Evolutionary conservation across 768 basidiomycete species (phyloP), one percentile per base, ranked within the genome.

Genomic region (Mycena galericulata): DNA sequence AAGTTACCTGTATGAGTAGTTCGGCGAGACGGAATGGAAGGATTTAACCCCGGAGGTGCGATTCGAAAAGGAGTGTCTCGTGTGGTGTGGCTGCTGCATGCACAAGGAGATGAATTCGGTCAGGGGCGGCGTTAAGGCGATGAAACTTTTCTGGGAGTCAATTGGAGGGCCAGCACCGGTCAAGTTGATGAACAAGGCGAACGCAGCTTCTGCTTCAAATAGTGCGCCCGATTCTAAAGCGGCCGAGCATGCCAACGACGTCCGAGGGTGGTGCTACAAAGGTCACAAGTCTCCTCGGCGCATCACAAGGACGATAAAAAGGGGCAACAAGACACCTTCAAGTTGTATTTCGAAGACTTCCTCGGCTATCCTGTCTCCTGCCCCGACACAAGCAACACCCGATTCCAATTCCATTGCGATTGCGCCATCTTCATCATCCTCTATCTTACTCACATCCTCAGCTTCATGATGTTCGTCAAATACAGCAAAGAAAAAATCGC

Each of bases 371-470:
- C 32, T 1, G 26, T 77, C 5, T 36, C 55, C 49, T 84, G 76
- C 55, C 80, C 82, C 0, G 79, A 81, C 55, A 79, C 77, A 0
- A 79, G 76, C 67, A 83, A 82, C 62, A 83, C 74, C 0, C 76
- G 76, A 0, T 84, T 75, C 64, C 75, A 79, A 29, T 78, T 76
- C 1, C 74, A 82, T 65, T 68, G 77, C 26, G 72, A 77, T 5
- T 81, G 79, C 0, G 71, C 78, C 0, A 51, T 69, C 0, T 74
- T 62, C 11, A 63, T 81, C 11, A 51, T 82, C 22, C 47, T 75
- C 0, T 49, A 81, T 61, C 77, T 70, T 0, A 29, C 65, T 0
- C 40, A 63, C 2, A 75, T 72, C 65, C 50, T 76, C 20, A n/a
- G 70, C 3, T 81, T 81, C 69, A 69, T 84, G 5, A 58, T 69